A percentile compares a stretch with the other conserved stretches of the same genome.
These are phyloP conservation scores for Pseudisothecium myosuroides DNA, from an alignment of 225 moss, liverwort and hornwort genomes.

Conservation along the genomic window DNA sequence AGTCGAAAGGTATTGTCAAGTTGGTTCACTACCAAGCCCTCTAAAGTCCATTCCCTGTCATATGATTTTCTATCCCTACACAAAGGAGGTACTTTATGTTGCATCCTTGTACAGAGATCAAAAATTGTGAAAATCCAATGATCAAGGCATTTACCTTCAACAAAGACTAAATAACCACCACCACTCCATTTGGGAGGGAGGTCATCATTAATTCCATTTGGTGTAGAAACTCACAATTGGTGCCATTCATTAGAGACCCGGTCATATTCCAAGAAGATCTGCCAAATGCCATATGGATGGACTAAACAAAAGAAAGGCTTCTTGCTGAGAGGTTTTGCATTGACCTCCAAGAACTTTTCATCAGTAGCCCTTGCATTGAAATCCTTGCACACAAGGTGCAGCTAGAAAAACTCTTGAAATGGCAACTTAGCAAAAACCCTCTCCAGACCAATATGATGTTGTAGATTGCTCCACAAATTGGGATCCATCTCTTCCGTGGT, in stretches of 20 bases:
- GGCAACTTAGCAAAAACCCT: background rate
- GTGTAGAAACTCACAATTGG: background rate
- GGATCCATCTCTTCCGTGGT: too few species aligned
- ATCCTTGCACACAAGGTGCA: background rate
- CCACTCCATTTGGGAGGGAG: background rate
- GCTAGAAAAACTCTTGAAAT: background rate
- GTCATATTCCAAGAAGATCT: background rate
- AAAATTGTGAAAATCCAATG: background rate
- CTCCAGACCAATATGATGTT: background rate
- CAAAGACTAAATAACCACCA: background rate
- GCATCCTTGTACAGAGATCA: background rate
- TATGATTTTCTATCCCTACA: rapidly evolving
- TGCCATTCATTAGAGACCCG: background rate
- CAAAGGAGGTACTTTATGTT: background rate
- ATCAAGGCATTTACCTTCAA: too few species aligned
- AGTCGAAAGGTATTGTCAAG: background rate
- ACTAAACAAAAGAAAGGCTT: background rate
- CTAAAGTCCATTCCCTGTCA: rapidly evolving
- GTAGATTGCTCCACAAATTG: background rate
- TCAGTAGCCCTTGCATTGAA: background rate
- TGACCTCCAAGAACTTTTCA: background rate
- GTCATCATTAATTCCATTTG: rapidly evolving
- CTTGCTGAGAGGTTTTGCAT: background rate
- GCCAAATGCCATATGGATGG: background rate
- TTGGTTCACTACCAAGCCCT: background rate